Evolutionary conservation across 495 filamentous ascomycete genomes (phyloP).

Genomic region (Tuber brumale): DNA sequence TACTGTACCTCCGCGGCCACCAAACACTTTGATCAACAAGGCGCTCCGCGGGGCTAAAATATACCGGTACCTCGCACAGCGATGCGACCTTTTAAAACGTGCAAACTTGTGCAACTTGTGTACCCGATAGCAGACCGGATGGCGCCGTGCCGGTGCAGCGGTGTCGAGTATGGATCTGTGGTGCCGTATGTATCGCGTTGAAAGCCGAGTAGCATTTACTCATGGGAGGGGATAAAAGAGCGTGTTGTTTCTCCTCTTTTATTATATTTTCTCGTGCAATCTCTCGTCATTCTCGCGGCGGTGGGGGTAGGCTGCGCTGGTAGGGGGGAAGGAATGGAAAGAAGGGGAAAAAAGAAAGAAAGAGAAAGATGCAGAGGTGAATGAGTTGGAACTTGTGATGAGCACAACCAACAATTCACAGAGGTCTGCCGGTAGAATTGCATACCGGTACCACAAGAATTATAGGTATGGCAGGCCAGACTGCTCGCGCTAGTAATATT

Average conservation of each 20-base stretch:
- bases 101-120: background rate
- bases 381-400: background rate
- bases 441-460: background rate
- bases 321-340: background rate
- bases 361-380: slow-evolving; percentile 14
- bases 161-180: background rate
- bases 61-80: background rate
- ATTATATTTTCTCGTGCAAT: background rate
- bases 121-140: background rate
- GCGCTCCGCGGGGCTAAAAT: background rate
- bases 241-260: background rate
- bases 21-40: background rate
- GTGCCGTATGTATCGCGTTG: background rate
- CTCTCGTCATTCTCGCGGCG: background rate
- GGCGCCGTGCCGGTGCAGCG: background rate
- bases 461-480: background rate
- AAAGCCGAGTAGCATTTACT: background rate
- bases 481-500: background rate
- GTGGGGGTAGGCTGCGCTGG: background rate
- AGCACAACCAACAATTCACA: background rate
- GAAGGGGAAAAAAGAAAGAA: slow-evolving; percentile 5
- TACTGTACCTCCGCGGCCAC: background rate
- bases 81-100: background rate
- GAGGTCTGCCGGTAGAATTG: background rate
- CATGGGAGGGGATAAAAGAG: background rate